These are phyloP conservation scores for Globisporangium abappressorium DNA, from an alignment of 352 stramenopile genomes.

Conservation along the genomic window DNA sequence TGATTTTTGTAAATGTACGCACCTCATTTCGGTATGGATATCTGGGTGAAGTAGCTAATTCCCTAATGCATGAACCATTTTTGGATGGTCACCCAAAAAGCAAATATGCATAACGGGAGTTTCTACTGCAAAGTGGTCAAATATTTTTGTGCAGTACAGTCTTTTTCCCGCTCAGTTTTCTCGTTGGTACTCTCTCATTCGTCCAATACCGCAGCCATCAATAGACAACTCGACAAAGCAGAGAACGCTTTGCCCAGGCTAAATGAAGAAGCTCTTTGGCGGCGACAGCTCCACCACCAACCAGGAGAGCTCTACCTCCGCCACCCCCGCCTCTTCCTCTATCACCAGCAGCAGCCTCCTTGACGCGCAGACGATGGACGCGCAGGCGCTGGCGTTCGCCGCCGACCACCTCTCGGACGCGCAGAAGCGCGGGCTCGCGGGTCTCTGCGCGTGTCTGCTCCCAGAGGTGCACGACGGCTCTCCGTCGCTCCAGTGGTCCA, in stretches of 20 bases:
- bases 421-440: constrained; percentile 69
- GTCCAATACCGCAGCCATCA: not conserved
- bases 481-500: constrained; percentile 48
- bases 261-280: constrained; percentile 10
- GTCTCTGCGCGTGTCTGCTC: constrained; percentile 66
- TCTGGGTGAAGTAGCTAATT: too few relatives aligned
- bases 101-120: too few relatives aligned
- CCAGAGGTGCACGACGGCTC: constrained; percentile 68
- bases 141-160: not conserved
- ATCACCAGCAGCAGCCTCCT: not conserved
- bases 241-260: not conserved
- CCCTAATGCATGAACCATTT: too few relatives aligned
- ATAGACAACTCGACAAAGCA: not conserved
- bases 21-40: too few relatives aligned
- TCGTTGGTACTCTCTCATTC: not conserved
- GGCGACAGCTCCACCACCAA: not conserved
- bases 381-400: constrained; percentile 12
- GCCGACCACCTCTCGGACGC: constrained; percentile 38
- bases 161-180: not conserved
- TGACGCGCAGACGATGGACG: not conserved
- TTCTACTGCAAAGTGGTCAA: too few relatives aligned
- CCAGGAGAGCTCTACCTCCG: not conserved
- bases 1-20: too few relatives aligned
- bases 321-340: not conserved
- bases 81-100: too few relatives aligned